A percentile compares a stretch with the other conserved stretches of the same genome.
phyloP scores from a whole-genome alignment of 2,329 filamentous ascomycete species.

The Paramyrothecium roridum region DNA sequence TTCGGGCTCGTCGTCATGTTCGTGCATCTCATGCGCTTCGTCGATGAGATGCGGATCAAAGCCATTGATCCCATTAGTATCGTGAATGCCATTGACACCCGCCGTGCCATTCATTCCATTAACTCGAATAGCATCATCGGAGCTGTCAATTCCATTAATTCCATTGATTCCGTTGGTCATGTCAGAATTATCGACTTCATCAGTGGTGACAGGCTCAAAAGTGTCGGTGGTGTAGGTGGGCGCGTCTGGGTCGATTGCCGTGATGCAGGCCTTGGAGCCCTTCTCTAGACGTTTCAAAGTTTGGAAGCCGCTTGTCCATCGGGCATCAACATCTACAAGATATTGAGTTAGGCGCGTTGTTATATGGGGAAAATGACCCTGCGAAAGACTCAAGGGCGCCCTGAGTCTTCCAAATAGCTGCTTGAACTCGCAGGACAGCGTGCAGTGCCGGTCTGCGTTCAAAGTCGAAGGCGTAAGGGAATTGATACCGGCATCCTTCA shows the following conservation, averaged over 20 bases:
- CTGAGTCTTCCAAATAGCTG: slow-evolving; percentile 40
- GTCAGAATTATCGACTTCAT: slow-evolving; percentile 10
- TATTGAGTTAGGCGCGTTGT: slow-evolving; percentile 35
- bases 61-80: slow-evolving; percentile 10
- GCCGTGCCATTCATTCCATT: slow-evolving; percentile 5
- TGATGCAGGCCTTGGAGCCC: slow-evolving; percentile 41
- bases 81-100: slow-evolving; percentile 1
- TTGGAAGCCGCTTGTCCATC: slow-evolving; percentile 40
- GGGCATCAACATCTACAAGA: slow-evolving; percentile 45
- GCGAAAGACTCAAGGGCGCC: slow-evolving; percentile 26
- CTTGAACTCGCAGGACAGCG: slow-evolving; percentile 37
- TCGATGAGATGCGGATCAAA: slow-evolving; percentile 13
- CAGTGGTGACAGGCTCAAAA: slow-evolving; percentile 11
- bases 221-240: slow-evolving; percentile 18
- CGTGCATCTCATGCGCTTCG: slow-evolving; percentile 24
- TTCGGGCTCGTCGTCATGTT: slow-evolving; percentile 41
- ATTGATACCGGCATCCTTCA: slow-evolving; percentile 26
- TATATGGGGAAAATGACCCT: slow-evolving; percentile 17
- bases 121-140: slow-evolving; percentile 9
- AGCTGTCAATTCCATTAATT: slow-evolving; percentile 7
- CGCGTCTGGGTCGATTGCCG: slow-evolving; percentile 32
- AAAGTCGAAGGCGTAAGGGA: slow-evolving; percentile 11
- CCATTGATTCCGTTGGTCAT: slow-evolving; percentile 12
- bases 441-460: slow-evolving; percentile 26
- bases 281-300: slow-evolving; percentile 31